Evolutionary conservation across 169 alveolate genomes (phyloP).

Genomic region (Cardiosporidium cionae): DNA sequence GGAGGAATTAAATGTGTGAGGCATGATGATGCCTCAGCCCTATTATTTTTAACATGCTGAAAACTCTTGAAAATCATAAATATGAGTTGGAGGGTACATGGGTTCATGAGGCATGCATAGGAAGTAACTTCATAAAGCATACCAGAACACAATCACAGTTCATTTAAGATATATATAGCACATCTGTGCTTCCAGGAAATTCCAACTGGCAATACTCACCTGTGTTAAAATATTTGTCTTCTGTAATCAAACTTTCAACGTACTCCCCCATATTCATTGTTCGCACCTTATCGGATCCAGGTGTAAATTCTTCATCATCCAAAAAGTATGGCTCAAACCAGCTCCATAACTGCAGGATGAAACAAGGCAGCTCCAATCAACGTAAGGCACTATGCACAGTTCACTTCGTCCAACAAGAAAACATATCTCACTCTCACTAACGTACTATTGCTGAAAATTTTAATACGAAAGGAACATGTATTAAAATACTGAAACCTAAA

Average conservation of each 20-base stretch:
- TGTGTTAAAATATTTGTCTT: slow-evolving; percentile 28
- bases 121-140: too few relatives aligned
- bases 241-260: slow-evolving; percentile 26
- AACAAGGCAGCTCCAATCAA: not conserved
- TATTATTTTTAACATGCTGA: too few relatives aligned
- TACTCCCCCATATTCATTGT: slow-evolving; percentile 11
- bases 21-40: too few relatives aligned
- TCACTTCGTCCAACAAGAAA: not conserved
- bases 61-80: too few relatives aligned
- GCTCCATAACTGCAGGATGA: slow-evolving; percentile 26
- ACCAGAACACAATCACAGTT: too few relatives aligned
- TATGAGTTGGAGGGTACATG: too few relatives aligned
- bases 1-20: too few relatives aligned
- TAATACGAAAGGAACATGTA: too few relatives aligned
- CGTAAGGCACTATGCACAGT: not conserved
- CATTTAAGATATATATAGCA: too few relatives aligned
- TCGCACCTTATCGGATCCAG: slow-evolving; percentile 15
- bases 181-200: not conserved
- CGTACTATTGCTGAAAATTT: not conserved
- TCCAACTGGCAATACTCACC: not conserved
- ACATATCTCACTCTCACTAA: not conserved
- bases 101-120: too few relatives aligned
- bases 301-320: slow-evolving; percentile 31
- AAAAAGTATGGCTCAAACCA: slow-evolving; percentile 32
- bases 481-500: too few relatives aligned